Percentiles rank a stretch among this genome's conserved stretches.
Evolutionary conservation across 1,284 basidiomycete species (phyloP).

Genomic region (Melampsora larici-populina): DNA sequence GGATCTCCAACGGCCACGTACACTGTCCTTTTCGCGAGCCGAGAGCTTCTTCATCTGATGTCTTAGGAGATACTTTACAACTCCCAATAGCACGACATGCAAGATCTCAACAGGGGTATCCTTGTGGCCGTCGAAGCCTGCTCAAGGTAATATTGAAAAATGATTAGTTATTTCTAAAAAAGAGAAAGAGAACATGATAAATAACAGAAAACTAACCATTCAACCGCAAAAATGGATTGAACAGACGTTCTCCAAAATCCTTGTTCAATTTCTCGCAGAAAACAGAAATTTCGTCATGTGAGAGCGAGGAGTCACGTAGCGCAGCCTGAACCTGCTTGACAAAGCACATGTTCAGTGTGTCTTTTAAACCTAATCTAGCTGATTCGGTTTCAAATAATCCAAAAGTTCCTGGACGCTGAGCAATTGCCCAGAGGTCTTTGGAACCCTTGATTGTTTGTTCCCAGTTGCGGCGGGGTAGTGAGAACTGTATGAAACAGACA

Average conservation of each 20-base stretch:
- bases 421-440: neutral
- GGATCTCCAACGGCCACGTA: slow-evolving; percentile 48
- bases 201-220: too few relatives aligned
- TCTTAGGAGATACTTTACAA: slow-evolving; percentile 56
- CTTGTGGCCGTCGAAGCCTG: slow-evolving; percentile 53
- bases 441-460: too few relatives aligned
- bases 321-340: neutral
- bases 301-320: neutral
- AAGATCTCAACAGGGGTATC: slow-evolving; percentile 56
- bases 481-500: too few relatives aligned
- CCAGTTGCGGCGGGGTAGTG: too few relatives aligned
- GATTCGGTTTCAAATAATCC: neutral
- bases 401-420: too few relatives aligned
- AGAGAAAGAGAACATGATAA: too few relatives aligned
- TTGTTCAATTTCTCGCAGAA: neutral
- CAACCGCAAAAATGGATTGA: slow-evolving; percentile 6
- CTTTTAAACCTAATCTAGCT: neutral
- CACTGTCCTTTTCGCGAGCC: slow-evolving; percentile 41
- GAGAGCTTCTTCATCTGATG: slow-evolving; percentile 51
- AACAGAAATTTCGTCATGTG: neutral
- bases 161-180: too few relatives aligned
- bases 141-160: too few relatives aligned
- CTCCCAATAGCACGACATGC: slow-evolving; percentile 54
- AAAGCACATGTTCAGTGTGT: neutral
- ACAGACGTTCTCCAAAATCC: too few relatives aligned